These are phyloP conservation scores for Candida sp. DNA, from an alignment of 1,139 yeast species.

Conservation along the genomic window DNA sequence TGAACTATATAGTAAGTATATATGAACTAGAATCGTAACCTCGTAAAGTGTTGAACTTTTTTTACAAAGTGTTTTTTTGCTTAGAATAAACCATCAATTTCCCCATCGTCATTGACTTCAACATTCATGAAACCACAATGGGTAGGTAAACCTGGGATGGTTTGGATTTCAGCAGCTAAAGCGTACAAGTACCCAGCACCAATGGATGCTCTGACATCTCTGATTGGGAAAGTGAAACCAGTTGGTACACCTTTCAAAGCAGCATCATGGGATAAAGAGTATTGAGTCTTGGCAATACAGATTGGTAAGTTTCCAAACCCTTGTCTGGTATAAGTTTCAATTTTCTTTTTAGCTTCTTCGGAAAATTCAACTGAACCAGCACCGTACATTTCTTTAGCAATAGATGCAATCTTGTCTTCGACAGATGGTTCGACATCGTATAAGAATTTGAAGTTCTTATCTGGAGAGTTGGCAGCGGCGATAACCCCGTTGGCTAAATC, in stretches of 20 bases:
- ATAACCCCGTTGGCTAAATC: slow-evolving; percentile 85
- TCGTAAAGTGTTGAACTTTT: slow-evolving; percentile 7
- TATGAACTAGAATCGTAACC: slow-evolving; percentile 3
- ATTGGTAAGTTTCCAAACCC: slow-evolving; percentile 93
- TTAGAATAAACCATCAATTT: slow-evolving; percentile 90
- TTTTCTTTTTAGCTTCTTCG: slow-evolving; percentile 81
- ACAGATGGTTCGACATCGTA: slow-evolving; percentile 71
- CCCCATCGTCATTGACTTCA: slow-evolving; percentile 90
- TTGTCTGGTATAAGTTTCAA: slow-evolving; percentile 80
- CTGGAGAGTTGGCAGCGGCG: slow-evolving; percentile 55
- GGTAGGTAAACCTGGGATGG: slow-evolving; percentile 97
- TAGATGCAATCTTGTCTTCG: slow-evolving; percentile 77
- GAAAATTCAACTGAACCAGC: slow-evolving; percentile 86
- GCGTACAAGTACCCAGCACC: slow-evolving; percentile 98
- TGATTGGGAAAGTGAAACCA: slow-evolving; percentile 90
- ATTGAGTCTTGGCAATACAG: slow-evolving; percentile 98
- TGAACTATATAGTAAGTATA: slow-evolving; percentile 1
- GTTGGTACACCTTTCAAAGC: slow-evolving; percentile 92
- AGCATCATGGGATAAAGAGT: slow-evolving; percentile 94
- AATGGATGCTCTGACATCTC: slow-evolving; percentile 90
- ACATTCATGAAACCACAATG: slow-evolving; percentile 97
- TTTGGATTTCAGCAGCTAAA: slow-evolving; percentile 94
- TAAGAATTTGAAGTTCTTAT: slow-evolving; percentile 63
- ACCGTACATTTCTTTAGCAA: slow-evolving; percentile 92
- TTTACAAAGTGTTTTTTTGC: slow-evolving; percentile 3